These are phyloP conservation scores for Vanilla planifolia DNA, from an alignment of 106 monocot genomes.

Conservation along the genomic window DNA sequence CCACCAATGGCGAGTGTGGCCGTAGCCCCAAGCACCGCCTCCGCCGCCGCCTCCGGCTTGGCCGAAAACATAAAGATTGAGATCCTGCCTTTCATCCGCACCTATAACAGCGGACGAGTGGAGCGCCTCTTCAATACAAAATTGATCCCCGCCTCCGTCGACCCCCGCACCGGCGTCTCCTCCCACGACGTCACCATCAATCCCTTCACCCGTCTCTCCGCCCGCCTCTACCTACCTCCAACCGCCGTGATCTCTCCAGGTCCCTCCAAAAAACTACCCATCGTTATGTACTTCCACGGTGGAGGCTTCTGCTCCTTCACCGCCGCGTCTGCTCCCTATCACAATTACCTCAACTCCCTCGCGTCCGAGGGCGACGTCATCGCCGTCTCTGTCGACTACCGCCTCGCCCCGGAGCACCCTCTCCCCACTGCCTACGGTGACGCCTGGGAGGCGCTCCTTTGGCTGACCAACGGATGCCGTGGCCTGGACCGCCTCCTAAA, in stretches of 20 bases:
- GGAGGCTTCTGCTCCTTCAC: conserved; percentile 25
- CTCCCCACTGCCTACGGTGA: conserved; percentile 41
- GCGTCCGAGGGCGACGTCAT: conserved; percentile 12
- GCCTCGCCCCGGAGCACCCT: conserved; percentile 40
- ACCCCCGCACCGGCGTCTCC: conserved; percentile 15
- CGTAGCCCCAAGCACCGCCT: too few species aligned
- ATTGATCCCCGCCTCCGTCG: conserved; percentile 5
- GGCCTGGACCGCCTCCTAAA: conserved; percentile 7
- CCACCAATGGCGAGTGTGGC: too few species aligned
- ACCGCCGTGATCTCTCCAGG: neutral
- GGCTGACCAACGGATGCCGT: conserved; percentile 15
- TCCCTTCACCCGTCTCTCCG: conserved; percentile 7
- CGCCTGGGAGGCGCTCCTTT: conserved; percentile 34
- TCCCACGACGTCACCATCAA: conserved; percentile 14
- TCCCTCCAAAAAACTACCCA: conserved; percentile 14
- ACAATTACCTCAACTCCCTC: conserved; percentile 34
- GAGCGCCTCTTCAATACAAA: conserved; percentile 1
- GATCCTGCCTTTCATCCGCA: conserved; percentile 16
- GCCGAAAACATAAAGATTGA: neutral
- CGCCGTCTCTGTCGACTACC: conserved; percentile 33
- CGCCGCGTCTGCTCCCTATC: conserved; percentile 10
- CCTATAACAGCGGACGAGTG: conserved; percentile 11
- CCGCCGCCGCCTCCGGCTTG: too few species aligned
- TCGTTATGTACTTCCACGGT: conserved; percentile 40
- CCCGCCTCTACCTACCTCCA: conserved; percentile 24